Evolutionary conservation across 2,329 filamentous ascomycete genomes (phyloP).

Genomic region (Beauveria medogensis): DNA sequence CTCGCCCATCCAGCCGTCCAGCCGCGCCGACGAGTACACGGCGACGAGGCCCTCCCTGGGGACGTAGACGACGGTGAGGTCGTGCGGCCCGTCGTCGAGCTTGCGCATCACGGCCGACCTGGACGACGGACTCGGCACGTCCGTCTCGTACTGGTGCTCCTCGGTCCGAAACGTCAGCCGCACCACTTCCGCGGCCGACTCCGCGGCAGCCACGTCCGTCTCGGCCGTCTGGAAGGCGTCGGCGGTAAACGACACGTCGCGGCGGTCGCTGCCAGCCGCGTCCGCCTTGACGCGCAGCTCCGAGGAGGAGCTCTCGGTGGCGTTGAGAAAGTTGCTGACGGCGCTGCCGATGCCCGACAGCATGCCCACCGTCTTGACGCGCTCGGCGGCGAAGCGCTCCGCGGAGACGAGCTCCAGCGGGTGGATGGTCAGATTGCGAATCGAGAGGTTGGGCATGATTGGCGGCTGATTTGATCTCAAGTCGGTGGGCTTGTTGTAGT

Average conservation of each 20-base stretch:
- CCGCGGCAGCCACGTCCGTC: constrained; percentile 48
- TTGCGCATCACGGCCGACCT: constrained; percentile 54
- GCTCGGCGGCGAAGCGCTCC: constrained; percentile 59
- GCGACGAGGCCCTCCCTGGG: constrained; percentile 45
- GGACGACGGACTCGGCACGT: constrained; percentile 55
- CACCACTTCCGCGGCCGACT: constrained; percentile 44
- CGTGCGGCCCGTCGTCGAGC: constrained; percentile 37
- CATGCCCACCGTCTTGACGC: constrained; percentile 33
- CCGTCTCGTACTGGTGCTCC: constrained; percentile 56
- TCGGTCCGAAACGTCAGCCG: constrained; percentile 63
- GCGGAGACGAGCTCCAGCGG: constrained; percentile 64
- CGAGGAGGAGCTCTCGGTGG: constrained; percentile 25
- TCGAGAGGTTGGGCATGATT: constrained; percentile 49
- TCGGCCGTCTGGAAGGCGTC: constrained; percentile 58
- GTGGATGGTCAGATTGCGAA: constrained; percentile 74
- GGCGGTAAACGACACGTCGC: constrained; percentile 56
- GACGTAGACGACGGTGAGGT: constrained; percentile 62
- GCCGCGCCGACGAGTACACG: constrained; percentile 62
- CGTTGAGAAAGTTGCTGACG: constrained; percentile 37
- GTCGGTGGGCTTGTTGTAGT: too few species aligned
- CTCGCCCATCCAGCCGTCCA: constrained; percentile 72
- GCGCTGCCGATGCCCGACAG: constrained; percentile 37
- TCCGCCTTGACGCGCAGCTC: constrained; percentile 41
- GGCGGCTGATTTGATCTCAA: too few species aligned
- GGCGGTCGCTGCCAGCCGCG: constrained; percentile 51